Percentiles rank a stretch among this genome's conserved stretches.
Conservation (phyloP, 805 yeast species). For the Nakazawaea laoshanensis region DNA sequence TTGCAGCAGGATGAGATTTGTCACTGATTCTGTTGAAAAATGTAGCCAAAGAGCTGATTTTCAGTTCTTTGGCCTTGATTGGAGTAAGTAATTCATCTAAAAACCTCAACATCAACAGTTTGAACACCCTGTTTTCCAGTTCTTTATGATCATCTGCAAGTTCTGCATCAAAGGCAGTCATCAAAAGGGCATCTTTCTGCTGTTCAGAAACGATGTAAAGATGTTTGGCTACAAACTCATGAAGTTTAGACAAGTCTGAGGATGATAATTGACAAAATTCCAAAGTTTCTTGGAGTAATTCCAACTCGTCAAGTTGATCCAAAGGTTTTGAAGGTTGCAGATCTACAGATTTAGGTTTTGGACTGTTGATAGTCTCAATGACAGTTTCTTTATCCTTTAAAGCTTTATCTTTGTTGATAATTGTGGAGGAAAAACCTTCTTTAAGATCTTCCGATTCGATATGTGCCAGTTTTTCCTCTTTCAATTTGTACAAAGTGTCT, state of each 20-base stretch:
- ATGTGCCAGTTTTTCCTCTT: conserved; percentile 61
- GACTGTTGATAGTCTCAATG: conserved; percentile 21
- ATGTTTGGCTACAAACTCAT: conserved; percentile 46
- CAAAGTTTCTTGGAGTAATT: conserved; percentile 54
- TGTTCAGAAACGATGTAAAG: conserved; percentile 67
- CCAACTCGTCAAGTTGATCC: conserved; percentile 37
- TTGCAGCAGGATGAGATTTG: conserved; percentile 49
- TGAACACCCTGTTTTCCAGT: conserved; percentile 67
- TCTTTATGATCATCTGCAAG: conserved; percentile 45
- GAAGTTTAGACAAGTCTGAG: conserved; percentile 38
- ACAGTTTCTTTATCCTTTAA: conserved; percentile 15
- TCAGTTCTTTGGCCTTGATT: conserved; percentile 13
- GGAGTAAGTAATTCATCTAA: conserved; percentile 22
- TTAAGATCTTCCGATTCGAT: conserved; percentile 88
- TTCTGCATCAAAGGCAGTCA: conserved; percentile 86
- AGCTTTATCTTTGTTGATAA: conserved; percentile 55
- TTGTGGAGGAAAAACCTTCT: conserved; percentile 85
- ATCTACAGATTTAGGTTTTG: conserved; percentile 11
- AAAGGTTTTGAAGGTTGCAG: conserved; percentile 23
- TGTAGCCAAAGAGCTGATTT: conserved; percentile 40
- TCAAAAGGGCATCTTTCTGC: conserved; percentile 86
- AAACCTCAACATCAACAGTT: conserved; percentile 74
- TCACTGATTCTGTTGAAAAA: conserved; percentile 60
- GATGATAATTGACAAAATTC: conserved; percentile 52
- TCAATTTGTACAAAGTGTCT: conserved; percentile 56